phyloP scores from a whole-genome alignment of 495 filamentous ascomycete species.

The Glonium stellatum region DNA sequence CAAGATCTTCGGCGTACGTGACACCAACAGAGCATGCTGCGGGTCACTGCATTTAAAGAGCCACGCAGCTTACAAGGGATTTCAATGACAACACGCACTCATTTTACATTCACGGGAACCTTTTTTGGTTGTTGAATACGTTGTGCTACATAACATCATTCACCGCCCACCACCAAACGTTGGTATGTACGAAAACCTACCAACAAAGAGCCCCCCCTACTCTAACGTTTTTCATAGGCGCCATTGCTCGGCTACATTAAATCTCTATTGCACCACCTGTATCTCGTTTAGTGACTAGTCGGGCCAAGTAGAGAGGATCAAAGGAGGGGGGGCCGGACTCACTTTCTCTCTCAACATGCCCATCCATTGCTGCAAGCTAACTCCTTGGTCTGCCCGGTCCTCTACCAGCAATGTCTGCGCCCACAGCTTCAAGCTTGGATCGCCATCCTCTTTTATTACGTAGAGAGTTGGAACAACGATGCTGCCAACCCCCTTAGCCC shows the following conservation, averaged over 20 bases:
- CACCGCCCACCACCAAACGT: neutral
- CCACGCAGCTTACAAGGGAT: neutral
- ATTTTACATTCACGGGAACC: neutral
- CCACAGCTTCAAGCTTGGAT: conserved; percentile 92
- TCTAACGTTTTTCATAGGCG: no score
- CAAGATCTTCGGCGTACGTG: no score
- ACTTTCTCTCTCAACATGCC: conserved; percentile 92
- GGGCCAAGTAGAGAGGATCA: conserved; percentile 25
- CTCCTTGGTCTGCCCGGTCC: conserved; percentile 86
- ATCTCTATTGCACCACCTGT: conserved; percentile 22
- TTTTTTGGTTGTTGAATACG: neutral
- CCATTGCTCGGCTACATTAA: neutral
- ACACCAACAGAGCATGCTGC: no score
- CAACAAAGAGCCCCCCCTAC: neutral
- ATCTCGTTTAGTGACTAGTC: neutral
- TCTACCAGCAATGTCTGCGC: conserved; percentile 93
- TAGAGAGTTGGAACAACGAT: conserved; percentile 90
- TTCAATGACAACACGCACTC: neutral
- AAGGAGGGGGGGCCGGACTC: conserved; percentile 36
- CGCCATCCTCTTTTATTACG: conserved; percentile 88
- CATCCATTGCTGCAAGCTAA: conserved; percentile 91
- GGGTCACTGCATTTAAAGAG: no score
- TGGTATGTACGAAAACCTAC: neutral
- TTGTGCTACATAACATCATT: neutral
- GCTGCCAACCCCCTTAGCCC: conserved; percentile 76